Evolutionary conservation across 345 rosid species (phyloP), one percentile per base, ranked within the genome.

Genomic region (Bretschneidera sinensis): DNA sequence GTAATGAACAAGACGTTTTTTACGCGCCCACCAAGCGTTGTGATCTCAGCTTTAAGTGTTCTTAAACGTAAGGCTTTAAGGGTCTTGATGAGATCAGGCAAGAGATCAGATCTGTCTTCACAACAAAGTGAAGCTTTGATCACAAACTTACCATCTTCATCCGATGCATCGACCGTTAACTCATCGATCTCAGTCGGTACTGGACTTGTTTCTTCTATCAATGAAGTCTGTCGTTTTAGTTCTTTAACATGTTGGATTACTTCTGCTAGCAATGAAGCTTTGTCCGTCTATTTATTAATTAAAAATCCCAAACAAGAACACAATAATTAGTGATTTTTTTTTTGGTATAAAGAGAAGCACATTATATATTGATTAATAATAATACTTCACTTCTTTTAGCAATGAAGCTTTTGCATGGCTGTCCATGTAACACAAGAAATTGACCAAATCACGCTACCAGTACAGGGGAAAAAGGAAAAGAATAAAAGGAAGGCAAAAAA

Each of bases 241-340:
- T 94, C 99, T 68, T 88, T 94, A n/a, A 94, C 95, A 31, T 90
- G 96, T 63, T 94, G 99, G 76, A 94, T 94, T 28, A 94, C 99
- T 74, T 94, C 97, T 14, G 97, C 99, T 23, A 94, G 81, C 80
- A 94, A 68, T 33, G 97, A 94, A 6, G 99, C 99, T 73, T 94
- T 94, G 78, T 94, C 99, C 58, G 99, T 94, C 99, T 90, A n/a
- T n/a, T n/a, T n/a, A n/a, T n/a, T n/a, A n/a, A n/a, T n/a, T n/a
- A n/a, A n/a, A 65, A 28, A 62, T 21, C 31, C 54, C 21, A 59
- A 57, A 24, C 68, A 55, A 21, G 9, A 51, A 55, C 48, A 54
- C 23, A 35, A 21, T n/a, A 51, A 57, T 9, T 14, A 49, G n/a
- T n/a, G n/a, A n/a, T n/a, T n/a, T n/a, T n/a, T n/a, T n/a, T n/a